Conservation (phyloP, 805 yeast genomes). For the Candida berthetii region DNA sequence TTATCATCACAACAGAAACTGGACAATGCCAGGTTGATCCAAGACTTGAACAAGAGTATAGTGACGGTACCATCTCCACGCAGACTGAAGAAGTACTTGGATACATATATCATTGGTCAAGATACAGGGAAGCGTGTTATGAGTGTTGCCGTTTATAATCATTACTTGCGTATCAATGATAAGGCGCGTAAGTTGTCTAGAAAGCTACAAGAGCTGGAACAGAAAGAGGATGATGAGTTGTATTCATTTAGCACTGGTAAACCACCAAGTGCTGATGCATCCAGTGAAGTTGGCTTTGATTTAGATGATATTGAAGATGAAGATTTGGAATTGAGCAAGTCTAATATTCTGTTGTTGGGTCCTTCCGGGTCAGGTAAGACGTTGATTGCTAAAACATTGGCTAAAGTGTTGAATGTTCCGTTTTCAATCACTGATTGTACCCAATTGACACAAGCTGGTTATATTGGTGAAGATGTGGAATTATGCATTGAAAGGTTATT, state of each 20-base stretch:
- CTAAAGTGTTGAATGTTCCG: slow-evolving; percentile 46
- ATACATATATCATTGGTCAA: slow-evolving; percentile 51
- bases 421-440: slow-evolving; percentile 58
- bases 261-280: slow-evolving; percentile 13
- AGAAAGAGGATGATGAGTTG: slow-evolving; percentile 22
- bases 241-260: slow-evolving; percentile 13
- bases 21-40: not conserved
- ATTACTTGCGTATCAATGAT: slow-evolving; percentile 43
- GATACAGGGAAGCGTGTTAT: slow-evolving; percentile 49
- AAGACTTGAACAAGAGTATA: slow-evolving; percentile 10
- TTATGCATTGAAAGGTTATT: slow-evolving; percentile 47
- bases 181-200: slow-evolving; percentile 25
- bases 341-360: slow-evolving; percentile 49
- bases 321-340: slow-evolving; percentile 44
- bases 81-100: slow-evolving; percentile 36
- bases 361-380: slow-evolving; percentile 65
- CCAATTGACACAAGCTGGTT: slow-evolving; percentile 58
- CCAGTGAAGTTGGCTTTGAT: slow-evolving; percentile 22
- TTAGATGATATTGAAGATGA: slow-evolving; percentile 23
- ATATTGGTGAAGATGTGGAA: slow-evolving; percentile 61
- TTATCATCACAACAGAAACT: not conserved
- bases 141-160: slow-evolving; percentile 57
- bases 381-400: slow-evolving; percentile 46
- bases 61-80: slow-evolving; percentile 40
- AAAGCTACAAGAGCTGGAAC: slow-evolving; percentile 18